phyloP scores from a whole-genome alignment of 179 eudicot species.

The Drosera spatulata region DNA sequence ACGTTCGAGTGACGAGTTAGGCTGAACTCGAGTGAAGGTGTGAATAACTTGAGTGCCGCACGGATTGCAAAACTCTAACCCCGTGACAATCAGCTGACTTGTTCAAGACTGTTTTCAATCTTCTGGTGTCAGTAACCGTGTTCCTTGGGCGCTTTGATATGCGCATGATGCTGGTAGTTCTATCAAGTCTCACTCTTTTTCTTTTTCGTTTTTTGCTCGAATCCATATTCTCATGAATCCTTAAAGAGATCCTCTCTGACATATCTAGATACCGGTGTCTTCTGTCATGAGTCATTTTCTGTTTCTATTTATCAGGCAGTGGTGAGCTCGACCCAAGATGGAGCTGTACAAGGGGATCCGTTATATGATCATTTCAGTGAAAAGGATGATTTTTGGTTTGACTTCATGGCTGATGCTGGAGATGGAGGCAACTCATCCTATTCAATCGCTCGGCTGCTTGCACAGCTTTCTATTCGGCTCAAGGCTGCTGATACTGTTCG shows the following conservation, averaged over 20 bases:
- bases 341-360: conserved; percentile 53
- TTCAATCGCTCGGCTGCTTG: conserved; percentile 75
- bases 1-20: too few species aligned
- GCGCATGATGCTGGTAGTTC: conserved; percentile 98
- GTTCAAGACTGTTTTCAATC: conserved; percentile 95
- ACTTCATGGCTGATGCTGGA: conserved; percentile 99
- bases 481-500: conserved; percentile 20
- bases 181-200: not conserved
- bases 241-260: too few species aligned
- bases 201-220: too few species aligned
- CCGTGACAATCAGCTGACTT: conserved; percentile 99
- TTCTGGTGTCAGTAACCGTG: conserved; percentile 89
- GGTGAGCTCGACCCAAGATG: too few species aligned
- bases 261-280: too few species aligned
- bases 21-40: too few species aligned
- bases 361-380: conserved; percentile 75
- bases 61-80: too few species aligned
- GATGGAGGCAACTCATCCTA: conserved; percentile 98
- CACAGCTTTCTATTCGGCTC: conserved; percentile 62
- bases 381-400: conserved; percentile 84
- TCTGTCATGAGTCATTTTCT: too few species aligned
- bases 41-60: too few species aligned
- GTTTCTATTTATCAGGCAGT: conserved; percentile 42
- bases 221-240: too few species aligned
- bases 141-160: conserved; percentile 99